Percentiles rank a stretch among this genome's conserved stretches.
These are phyloP conservation scores for Pestalotiopsis sp. DNA, from an alignment of 2,329 filamentous ascomycete genomes.

Conservation along the genomic window DNA sequence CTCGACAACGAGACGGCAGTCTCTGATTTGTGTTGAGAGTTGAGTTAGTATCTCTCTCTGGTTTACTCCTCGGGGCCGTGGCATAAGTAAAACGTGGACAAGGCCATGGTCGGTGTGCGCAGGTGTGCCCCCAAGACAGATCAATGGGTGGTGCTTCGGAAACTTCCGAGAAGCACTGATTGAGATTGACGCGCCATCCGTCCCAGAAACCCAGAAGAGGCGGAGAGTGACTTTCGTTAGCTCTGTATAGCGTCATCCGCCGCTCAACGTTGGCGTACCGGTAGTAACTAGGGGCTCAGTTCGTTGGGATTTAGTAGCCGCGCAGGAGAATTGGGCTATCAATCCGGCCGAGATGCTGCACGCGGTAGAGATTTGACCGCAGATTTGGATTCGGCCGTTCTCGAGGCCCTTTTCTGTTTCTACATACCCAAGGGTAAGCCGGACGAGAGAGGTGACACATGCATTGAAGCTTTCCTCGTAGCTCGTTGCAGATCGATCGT, in stretches of 20 bases:
- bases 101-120: not conserved
- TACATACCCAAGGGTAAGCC: not conserved
- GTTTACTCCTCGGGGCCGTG: not conserved
- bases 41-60: not conserved
- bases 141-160: not conserved
- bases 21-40: not conserved
- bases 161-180: not conserved
- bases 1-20: not conserved
- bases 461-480: not conserved
- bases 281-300: not conserved
- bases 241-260: constrained; percentile 9
- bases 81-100: not conserved
- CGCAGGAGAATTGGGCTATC: not conserved
- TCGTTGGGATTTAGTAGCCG: not conserved
- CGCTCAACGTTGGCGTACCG: not conserved
- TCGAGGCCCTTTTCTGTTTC: not conserved
- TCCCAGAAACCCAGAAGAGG: constrained; percentile 6
- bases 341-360: not conserved
- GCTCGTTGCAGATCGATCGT: not conserved
- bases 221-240: not conserved
- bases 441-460: not conserved
- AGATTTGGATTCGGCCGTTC: not conserved
- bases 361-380: not conserved
- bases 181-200: constrained; percentile 7
- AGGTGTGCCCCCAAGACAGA: not conserved